phyloP scores from a whole-genome alignment of 2,329 filamentous ascomycete genomes.

The Raffaelea ambrosiae region DNA sequence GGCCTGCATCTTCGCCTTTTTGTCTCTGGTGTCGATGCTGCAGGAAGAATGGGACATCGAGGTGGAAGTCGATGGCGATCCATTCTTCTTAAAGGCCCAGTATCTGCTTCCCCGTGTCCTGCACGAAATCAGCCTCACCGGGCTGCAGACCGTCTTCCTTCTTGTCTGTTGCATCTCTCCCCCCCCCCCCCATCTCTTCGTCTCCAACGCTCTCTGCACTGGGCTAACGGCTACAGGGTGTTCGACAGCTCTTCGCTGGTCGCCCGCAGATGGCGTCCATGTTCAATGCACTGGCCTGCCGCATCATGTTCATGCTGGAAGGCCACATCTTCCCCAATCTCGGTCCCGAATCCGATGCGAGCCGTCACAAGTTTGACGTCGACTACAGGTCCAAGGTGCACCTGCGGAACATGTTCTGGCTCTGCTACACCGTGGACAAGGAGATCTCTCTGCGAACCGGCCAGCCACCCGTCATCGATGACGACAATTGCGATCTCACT shows the following conservation, averaged over 20 bases:
- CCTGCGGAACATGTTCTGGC: constrained; percentile 40
- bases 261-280: constrained; percentile 34
- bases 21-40: constrained; percentile 26
- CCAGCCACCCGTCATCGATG: constrained; percentile 39
- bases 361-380: background rate
- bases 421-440: constrained; percentile 45
- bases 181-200: background rate
- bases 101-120: constrained; percentile 31
- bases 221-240: background rate
- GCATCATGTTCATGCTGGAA: constrained; percentile 39
- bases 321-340: constrained; percentile 14
- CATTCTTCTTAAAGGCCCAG: constrained; percentile 30
- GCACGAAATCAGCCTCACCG: constrained; percentile 31
- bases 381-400: constrained; percentile 21
- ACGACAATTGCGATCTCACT: constrained; percentile 43
- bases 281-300: constrained; percentile 34
- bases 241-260: constrained; percentile 31
- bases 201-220: background rate
- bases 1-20: constrained; percentile 40
- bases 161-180: constrained; percentile 29
- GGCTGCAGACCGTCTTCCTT: constrained; percentile 36
- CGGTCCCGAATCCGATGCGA: too few relatives aligned
- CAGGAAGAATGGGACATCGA: constrained; percentile 5
- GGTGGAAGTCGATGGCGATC: constrained; percentile 27
- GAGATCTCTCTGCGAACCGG: constrained; percentile 44